Base-by-base conservation (phyloP, 306 rosid genomes). In the Alnus glutinosa region DNA sequence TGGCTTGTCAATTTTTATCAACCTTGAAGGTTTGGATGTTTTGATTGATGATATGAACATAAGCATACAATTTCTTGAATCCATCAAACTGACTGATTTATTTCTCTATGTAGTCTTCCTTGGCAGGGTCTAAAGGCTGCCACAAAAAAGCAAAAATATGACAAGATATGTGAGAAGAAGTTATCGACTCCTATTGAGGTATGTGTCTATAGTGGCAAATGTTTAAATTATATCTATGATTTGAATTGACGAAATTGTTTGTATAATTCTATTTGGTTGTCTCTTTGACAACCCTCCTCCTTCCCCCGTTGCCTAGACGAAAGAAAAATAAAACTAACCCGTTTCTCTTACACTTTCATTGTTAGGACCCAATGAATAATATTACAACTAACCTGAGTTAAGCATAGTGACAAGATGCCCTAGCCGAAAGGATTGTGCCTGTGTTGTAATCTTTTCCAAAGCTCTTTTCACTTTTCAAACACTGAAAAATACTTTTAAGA, bases 101-200 rank as follows among this genome's bases (percentile, higher is more conserved):
- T 82, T 73, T 83, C 78, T 79, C 39, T 77, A 44, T 82, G 78
- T 80, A 93, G 98, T 87, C 97, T 93, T 89, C 98, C 98, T 73
- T 93, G 97, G 98, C 98, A 93, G 87, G 98, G 97, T 66, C 82
- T 93, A 75, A 89, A 88, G 83, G 94, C 97, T 80, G 88, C 85
- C 79, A 82, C 86, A 54, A 91, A 91, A 82, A 88, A 91, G 88
- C 93, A 91, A 81, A 93, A 93, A 74, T 93, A 91, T 79, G 94
- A 93, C 78, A 90, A 79, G 88, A 91, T 93, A 79, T 83, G 94
- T 74, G 97, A 93, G 83, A 91, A 91, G 89, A 93, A 91, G 84
- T 76, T 93, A 79, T 80, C 88, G 52, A 93, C 98, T 80, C 85
- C 97, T 55, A 84, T 89, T 52, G 98, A 91, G 94, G 98, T 88